Evolutionary conservation across 306 rosid genomes (phyloP), one percentile per base, ranked within the genome.

Genomic region (Rosa rugosa): DNA sequence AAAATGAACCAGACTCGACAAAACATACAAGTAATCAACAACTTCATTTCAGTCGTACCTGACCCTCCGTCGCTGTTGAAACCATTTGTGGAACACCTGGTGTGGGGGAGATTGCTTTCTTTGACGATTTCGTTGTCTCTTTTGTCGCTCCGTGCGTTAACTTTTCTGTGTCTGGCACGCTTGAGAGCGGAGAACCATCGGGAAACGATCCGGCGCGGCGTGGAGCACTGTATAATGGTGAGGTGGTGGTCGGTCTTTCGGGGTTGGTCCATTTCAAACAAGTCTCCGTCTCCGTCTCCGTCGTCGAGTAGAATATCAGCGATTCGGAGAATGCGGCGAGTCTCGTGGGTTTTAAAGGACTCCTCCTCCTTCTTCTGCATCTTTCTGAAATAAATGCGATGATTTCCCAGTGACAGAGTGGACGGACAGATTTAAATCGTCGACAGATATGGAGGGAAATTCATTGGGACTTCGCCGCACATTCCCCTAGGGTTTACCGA

Each of bases 251-350:
- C 71, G 31, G n/a, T 79, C 5, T 18, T 22, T 1, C 66, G 71
- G 38, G 23, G 75, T 23, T 46, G 63, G 73, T 75, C 81, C 97
- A 92, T 92, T 42, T 22, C 80, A 31, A 31, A 31, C 36, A 31
- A 31, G 36, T 31, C 36, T 31, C 36, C 36, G 34, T 31, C 34
- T 4, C 17, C 69, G 40, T 36, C 45, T n/a, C 8, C 75, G 77
- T 12, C 84, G 79, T 77, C 79, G 25, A 92, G 89, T 49, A 94
- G 90, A 60, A 94, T 87, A 78, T 91, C 95, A 7, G 90, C 90
- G 10, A 92, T 70, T 4, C 91, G 88, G 75, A 94, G 87, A 76
- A 92, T 36, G 51, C 25, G 91, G 71, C 68, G 80, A 41, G 66
- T 59, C 65, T 63, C 41, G 68, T 17, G 80, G 86, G 82, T 49